phyloP scores from a whole-genome alignment of 2,329 filamentous ascomycete species.

The Trichoderma harzianum region DNA sequence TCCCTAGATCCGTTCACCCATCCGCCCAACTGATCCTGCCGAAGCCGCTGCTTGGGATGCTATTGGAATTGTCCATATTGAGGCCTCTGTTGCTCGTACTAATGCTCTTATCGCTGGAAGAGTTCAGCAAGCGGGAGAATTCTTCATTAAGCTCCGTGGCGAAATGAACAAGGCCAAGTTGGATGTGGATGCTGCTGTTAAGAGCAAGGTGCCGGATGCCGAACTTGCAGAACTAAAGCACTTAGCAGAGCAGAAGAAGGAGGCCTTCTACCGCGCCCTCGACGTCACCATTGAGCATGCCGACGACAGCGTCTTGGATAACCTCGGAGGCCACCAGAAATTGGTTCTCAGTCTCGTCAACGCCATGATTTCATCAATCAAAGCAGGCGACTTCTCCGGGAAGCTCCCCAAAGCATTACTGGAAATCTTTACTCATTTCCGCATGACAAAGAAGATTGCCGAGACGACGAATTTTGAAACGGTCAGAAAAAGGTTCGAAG shows the following conservation, averaged over 20 bases:
- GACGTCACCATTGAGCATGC: constrained; percentile 54
- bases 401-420: constrained; percentile 55
- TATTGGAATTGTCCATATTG: constrained; percentile 48
- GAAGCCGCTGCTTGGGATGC: constrained; percentile 53
- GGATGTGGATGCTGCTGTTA: constrained; percentile 42
- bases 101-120: constrained; percentile 42
- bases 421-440: constrained; percentile 59
- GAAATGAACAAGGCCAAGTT: constrained; percentile 48
- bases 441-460: constrained; percentile 58
- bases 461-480: constrained; percentile 65
- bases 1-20: constrained; percentile 38
- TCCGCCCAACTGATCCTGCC: constrained; percentile 43
- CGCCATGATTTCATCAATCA: constrained; percentile 52
- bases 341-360: constrained; percentile 54
- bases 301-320: constrained; percentile 54
- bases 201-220: constrained; percentile 39
- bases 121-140: constrained; percentile 51
- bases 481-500: constrained; percentile 60
- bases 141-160: constrained; percentile 46
- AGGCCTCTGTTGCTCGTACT: constrained; percentile 37
- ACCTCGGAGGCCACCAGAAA: constrained; percentile 56
- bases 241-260: constrained; percentile 43
- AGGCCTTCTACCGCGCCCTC: constrained; percentile 49
- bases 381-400: constrained; percentile 50
- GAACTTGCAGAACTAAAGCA: constrained; percentile 39